A percentile compares a stretch with the other conserved stretches of the same genome.
Evolutionary conservation across 805 yeast genomes (phyloP).

Genomic region (Clavispora vitiphila): DNA sequence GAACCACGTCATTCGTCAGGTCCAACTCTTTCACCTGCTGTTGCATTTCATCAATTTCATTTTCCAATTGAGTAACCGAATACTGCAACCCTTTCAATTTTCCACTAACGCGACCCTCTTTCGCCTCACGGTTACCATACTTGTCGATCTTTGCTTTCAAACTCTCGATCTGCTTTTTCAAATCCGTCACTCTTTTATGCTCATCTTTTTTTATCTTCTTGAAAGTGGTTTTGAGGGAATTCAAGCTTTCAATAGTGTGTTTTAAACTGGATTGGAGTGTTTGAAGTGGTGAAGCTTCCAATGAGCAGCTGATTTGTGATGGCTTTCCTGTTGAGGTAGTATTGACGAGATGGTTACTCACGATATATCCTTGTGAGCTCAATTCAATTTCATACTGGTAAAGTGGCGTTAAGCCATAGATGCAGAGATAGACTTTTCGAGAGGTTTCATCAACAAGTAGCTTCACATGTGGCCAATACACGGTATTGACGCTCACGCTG

Average conservation of each 20-base stretch:
- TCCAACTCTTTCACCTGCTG: slow-evolving; percentile 13
- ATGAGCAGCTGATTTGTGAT: slow-evolving; percentile 1
- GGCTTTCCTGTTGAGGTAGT: slow-evolving; percentile 13
- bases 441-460: slow-evolving; percentile 10
- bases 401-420: slow-evolving; percentile 34
- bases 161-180: slow-evolving; percentile 28
- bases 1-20: slow-evolving; percentile 10
- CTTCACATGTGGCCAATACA: slow-evolving; percentile 30
- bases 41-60: slow-evolving; percentile 25
- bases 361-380: slow-evolving; percentile 9
- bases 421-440: slow-evolving; percentile 15
- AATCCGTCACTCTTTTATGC: slow-evolving; percentile 28
- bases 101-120: slow-evolving; percentile 29
- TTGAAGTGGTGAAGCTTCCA: slow-evolving; percentile 21
- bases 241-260: slow-evolving; percentile 25
- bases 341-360: slow-evolving; percentile 25
- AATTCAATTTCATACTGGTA: slow-evolving; percentile 34
- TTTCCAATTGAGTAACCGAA: slow-evolving; percentile 33
- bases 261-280: slow-evolving; percentile 31
- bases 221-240: slow-evolving; percentile 18
- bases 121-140: slow-evolving; percentile 18
- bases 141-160: slow-evolving; percentile 29
- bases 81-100: slow-evolving; percentile 38
- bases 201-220: slow-evolving; percentile 36
- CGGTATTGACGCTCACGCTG: slow-evolving; percentile 25